Percentiles rank a stretch among this genome's conserved stretches.
Evolutionary conservation across 208 protist genomes (phyloP).

Genomic region (Leishmania guyanensis): DNA sequence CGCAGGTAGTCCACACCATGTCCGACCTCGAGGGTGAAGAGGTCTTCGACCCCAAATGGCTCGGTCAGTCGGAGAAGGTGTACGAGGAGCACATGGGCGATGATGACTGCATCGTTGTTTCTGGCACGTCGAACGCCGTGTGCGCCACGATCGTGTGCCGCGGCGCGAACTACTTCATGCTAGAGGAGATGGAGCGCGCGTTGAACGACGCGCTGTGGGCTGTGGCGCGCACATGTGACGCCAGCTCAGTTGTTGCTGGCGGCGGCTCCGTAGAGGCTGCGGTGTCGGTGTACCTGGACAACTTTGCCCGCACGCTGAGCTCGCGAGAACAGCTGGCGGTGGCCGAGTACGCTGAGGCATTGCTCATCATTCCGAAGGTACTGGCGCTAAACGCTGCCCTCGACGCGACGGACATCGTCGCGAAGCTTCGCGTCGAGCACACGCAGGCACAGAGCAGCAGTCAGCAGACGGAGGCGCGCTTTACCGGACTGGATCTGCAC

Average conservation of each 20-base stretch:
- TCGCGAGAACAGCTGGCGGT: slow-evolving; percentile 99
- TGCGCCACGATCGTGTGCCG: slow-evolving; percentile 98
- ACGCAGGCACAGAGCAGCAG: slow-evolving; percentile 62
- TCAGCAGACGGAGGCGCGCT: slow-evolving; percentile 49
- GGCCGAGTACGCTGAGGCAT: slow-evolving; percentile 97
- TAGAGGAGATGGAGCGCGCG: slow-evolving; percentile 98
- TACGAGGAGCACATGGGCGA: slow-evolving; percentile 97
- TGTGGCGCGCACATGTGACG: slow-evolving; percentile 98
- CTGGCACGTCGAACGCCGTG: slow-evolving; percentile 78
- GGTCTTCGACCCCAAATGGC: slow-evolving; percentile 92
- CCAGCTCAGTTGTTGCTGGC: slow-evolving; percentile 96
- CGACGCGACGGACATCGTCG: slow-evolving; percentile 98
- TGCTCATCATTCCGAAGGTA: slow-evolving; percentile 99
- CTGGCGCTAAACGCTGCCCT: slow-evolving; percentile 98
- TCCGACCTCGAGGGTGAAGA: slow-evolving; percentile 98
- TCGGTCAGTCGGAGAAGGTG: slow-evolving; percentile 96
- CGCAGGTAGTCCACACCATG: slow-evolving; percentile 94
- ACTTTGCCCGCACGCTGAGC: slow-evolving; percentile 96
- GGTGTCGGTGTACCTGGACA: slow-evolving; percentile 98
- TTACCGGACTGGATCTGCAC: slow-evolving; percentile 95
- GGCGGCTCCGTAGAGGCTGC: slow-evolving; percentile 98
- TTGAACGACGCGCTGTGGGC: slow-evolving; percentile 99
- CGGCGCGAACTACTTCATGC: slow-evolving; percentile 97
- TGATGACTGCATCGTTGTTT: slow-evolving; percentile 97
- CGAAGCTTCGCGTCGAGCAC: slow-evolving; percentile 98